Evolutionary conservation across 495 filamentous ascomycete species (phyloP), one percentile per base, ranked within the genome.

Genomic region (Choiromyces venosus): DNA sequence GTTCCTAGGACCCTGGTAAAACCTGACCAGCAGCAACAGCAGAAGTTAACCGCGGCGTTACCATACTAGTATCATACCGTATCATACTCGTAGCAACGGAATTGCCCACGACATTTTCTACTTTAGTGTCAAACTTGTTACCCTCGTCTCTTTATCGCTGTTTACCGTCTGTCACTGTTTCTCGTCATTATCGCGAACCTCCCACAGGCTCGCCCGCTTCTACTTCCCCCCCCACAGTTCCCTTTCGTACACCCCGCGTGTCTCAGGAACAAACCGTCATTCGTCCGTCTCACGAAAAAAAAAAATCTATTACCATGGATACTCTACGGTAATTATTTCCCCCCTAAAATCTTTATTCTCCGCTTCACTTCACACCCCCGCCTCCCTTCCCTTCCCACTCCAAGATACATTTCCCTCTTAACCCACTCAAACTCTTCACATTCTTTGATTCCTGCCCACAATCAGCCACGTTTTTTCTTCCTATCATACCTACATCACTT

Each of bases 281-380:
- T 69, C 65, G 72, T 16, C 68, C 38, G 29, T 61, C n/a, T 61
- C n/a, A 52, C 64, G 56, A 64, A 25, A 67, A 36, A 64, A 68
- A 70, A 5, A 65, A n/a, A 61, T 12, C n/a, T 29, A 6, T 61
- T 61, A 69, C 37, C 38, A 77, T 77, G 75, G 74, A 74, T 65
- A 69, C 74, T 39, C 66, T 74, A 67, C 10, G n/a, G 52, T 61
- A 61, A 9, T 61, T 61, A n/a, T 61, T 10, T 4, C 66, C 74
- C 70, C 61, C 72, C 70, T 77, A 42, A 36, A 72, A 77, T 77
- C 74, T 77, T 64, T 77, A 70, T 74, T 77, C 39, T 69, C 75
- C 70, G 56, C 67, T 77, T 72, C 72, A 52, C 67, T 73, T 76
- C 69, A 42, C 73, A 67, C 67, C 33, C 68, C 44, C 75, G n/a